Base-by-base conservation (phyloP, 2,329 filamentous ascomycete genomes). In the Hymenoscyphus repandus region DNA sequence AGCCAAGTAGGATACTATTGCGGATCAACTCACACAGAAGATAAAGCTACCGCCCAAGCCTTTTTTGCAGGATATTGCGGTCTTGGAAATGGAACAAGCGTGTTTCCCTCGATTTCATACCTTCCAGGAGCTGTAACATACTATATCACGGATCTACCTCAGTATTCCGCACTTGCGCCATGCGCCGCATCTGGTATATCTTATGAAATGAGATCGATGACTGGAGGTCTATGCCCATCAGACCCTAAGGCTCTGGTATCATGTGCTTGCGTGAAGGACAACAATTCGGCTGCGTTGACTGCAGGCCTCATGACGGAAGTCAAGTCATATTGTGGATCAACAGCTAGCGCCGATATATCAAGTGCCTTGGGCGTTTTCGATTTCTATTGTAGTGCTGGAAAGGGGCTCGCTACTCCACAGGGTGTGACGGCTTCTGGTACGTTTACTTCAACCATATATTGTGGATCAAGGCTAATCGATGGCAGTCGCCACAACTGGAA, bases 101-200 rank as follows among this genome's bases (percentile, higher is more conserved):
- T 66, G 0, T 79, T 81, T 54, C 74, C 75, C 1, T 56, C 62
- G 3, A 70, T 74, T 1, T 64, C 70, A 0, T 61, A 68, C 27
- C 76, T 77, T 6, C 74, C 76, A 0, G 77, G 78, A 39, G 70
- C 78, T 53, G 77, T 81, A 72, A 70, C 74, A 0, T 81, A 79
- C 58, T 75, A 78, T 51, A 74, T 80, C 50, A 78, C 76, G 1
- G 77, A 72, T 11, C 62, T 80, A 27, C 66, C 73, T 0, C 64
- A 74, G 50, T 80, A 67, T 53, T 70, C 66, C 38, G 67, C 70
- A 0, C 66, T 80, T 0, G 69, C 52, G 18, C 38, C 39, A 12
- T 57, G 55, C 39, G 55, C 55, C n/a, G 44, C 32, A 34, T 32
- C 27, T 11, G 54, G 44, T 6, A 11, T 57, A 1, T 45, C 42